These are phyloP conservation scores for Acorus gramineus DNA, from an alignment of 106 monocot species.

Conservation along the genomic window DNA sequence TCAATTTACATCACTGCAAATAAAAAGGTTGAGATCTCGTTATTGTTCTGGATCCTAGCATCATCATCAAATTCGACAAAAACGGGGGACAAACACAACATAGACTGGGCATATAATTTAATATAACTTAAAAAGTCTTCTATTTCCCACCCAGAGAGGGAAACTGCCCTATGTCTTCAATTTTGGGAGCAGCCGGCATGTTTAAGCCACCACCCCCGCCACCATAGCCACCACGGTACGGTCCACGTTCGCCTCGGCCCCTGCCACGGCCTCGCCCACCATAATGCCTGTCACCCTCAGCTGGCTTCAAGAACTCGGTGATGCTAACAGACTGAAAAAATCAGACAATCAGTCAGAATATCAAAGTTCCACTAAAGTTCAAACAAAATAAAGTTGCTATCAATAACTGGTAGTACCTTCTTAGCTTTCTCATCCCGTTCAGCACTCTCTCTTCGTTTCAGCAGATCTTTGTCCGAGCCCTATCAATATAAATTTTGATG, in stretches of 20 bases:
- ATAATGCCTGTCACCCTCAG: conserved; percentile 34
- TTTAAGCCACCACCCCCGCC: not conserved
- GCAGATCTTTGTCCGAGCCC: conserved; percentile 38
- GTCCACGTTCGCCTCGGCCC: conserved; percentile 26
- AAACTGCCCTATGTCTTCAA: conserved; percentile 44
- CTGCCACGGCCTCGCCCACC: conserved; percentile 32
- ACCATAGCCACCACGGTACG: conserved; percentile 26
- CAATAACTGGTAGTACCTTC: conserved; percentile 17
- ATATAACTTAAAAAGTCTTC: not conserved
- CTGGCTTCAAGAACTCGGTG: conserved; percentile 42
- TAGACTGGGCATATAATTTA: too few relatives aligned
- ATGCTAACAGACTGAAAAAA: conserved; percentile 29
- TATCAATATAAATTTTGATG: not conserved
- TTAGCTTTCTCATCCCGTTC: conserved; percentile 37
- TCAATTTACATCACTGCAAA: too few relatives aligned
- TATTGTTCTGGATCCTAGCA: too few relatives aligned
- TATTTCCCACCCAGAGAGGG: conserved; percentile 52
- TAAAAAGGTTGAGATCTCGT: too few relatives aligned
- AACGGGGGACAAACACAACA: too few relatives aligned
- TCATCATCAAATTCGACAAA: too few relatives aligned
- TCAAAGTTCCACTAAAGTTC: not conserved
- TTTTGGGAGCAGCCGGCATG: conserved; percentile 16
- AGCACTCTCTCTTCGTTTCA: conserved; percentile 32
- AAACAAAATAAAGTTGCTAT: not conserved
- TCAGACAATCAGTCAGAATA: not conserved